Evolutionary conservation across 192 early-diverging fungal genomes (phyloP), one percentile per base, ranked within the genome.

Genomic region (Entomortierella parvispora): DNA sequence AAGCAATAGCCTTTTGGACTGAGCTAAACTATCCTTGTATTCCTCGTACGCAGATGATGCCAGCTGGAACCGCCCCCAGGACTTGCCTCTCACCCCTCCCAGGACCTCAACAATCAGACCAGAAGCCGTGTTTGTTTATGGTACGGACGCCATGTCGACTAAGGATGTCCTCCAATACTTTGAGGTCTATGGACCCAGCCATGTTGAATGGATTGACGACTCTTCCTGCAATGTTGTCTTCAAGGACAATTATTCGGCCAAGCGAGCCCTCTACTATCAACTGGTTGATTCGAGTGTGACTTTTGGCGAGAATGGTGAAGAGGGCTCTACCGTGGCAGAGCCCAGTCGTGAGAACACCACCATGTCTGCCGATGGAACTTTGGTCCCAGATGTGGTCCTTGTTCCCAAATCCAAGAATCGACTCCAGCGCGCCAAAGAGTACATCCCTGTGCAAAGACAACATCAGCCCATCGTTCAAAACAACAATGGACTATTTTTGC

Each of bases 171-270:
- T 72, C 44, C 53, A 48, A 1, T 85, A 85, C 58, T 85, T 82
- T 75, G 58, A 69, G 3, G 69, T 57, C 17, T 66, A 69, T 31
- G 62, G 69, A 11, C 67, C 81, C 9, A 58, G 67, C 8, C 79
- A 82, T 23, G 79, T 85, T 26, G 81, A 85, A 56, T 85, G 83
- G 83, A 79, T 85, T 15, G 68, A 85, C 51, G 83, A 85, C 32
- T 69, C 83, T 2, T 74, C 62, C 15, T 85, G 83, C 68, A 82
- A 82, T 45, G 32, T 77, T 56, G 66, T 77, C 45, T 77, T 77
- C 32, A 52, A 48, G 7, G 74, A 77, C 40, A 45, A 64, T 22
- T 68, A 50, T 9, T 68, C 74, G 0, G 74, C 74, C 22, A 77
- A 77, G 43, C 74, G 74, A 33, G 74, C 74, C 9, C 43, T 77